phyloP scores from a whole-genome alignment of 257 asterid species.

The Lantana camara region DNA sequence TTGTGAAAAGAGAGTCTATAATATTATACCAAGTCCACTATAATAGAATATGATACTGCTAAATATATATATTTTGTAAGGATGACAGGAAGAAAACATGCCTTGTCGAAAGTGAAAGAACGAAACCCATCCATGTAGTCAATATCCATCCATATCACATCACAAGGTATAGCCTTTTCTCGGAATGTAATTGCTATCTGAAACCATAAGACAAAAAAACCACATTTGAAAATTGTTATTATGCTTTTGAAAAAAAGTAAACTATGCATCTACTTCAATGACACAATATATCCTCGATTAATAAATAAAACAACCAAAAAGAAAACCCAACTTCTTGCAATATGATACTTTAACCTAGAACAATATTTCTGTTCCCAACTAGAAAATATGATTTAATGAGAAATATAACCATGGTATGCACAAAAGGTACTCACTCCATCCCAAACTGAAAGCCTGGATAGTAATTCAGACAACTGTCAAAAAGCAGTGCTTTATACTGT shows the following conservation, averaged over 20 bases:
- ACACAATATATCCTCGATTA: constrained; percentile 11
- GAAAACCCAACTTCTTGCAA: too few species aligned
- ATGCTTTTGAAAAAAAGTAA: neutral
- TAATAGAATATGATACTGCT: constrained; percentile 4
- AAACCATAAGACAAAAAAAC: constrained; percentile 20
- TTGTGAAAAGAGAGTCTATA: too few species aligned
- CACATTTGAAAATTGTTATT: neutral
- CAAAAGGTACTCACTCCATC: neutral
- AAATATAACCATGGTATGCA: neutral
- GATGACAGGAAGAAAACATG: constrained; percentile 29
- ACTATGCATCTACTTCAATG: neutral
- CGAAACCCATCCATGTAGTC: constrained; percentile 98
- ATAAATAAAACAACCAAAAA: constrained; percentile 4
- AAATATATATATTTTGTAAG: constrained; percentile 15
- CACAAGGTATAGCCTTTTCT: constrained; percentile 91
- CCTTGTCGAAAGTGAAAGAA: constrained; percentile 92
- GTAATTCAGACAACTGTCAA: neutral
- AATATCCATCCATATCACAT: constrained; percentile 98
- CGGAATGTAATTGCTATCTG: constrained; percentile 89
- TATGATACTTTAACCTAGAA: neutral
- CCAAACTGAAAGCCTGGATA: neutral
- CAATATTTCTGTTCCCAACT: too few species aligned
- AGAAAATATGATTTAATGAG: too few species aligned
- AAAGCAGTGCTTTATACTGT: neutral
- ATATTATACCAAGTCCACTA: constrained; percentile 11